Evolutionary conservation across 208 protist species (phyloP).

Genomic region (Trypanosoma vivax): DNA sequence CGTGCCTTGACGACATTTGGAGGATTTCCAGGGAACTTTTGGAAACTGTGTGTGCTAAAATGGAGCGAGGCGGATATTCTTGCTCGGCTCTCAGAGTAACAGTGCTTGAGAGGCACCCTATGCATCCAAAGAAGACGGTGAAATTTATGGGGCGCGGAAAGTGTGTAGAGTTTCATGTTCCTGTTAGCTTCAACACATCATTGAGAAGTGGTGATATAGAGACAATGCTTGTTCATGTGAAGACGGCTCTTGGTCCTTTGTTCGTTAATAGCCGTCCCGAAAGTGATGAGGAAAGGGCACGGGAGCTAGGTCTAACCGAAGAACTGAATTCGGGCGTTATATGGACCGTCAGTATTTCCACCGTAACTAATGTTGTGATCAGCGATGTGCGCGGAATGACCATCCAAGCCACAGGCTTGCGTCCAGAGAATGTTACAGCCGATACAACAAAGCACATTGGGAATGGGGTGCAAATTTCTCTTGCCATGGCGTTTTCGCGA

Average conservation of each 20-base stretch:
- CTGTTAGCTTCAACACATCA: constrained; percentile 42
- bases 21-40: constrained; percentile 55
- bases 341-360: constrained; percentile 59
- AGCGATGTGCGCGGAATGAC: constrained; percentile 77
- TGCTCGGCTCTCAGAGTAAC: constrained; percentile 53
- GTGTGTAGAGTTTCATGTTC: constrained; percentile 75
- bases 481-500: constrained; percentile 45
- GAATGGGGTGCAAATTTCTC: constrained; percentile 38
- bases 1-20: constrained; percentile 52
- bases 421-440: background rate
- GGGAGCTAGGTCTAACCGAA: constrained; percentile 27
- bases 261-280: constrained; percentile 36
- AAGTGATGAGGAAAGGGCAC: constrained; percentile 29
- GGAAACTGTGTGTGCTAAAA: constrained; percentile 63
- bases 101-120: constrained; percentile 73
- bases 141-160: constrained; percentile 84
- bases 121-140: constrained; percentile 62
- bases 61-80: constrained; percentile 34
- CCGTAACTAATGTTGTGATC: constrained; percentile 55
- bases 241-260: constrained; percentile 32
- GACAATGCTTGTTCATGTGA: constrained; percentile 37
- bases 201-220: constrained; percentile 27
- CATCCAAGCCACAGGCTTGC: constrained; percentile 63
- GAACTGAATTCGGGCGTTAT: constrained; percentile 9
- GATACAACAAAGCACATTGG: constrained; percentile 1